Base-by-base conservation (phyloP, 768 basidiomycete genomes). In the Hydnomerulius pinastri region DNA sequence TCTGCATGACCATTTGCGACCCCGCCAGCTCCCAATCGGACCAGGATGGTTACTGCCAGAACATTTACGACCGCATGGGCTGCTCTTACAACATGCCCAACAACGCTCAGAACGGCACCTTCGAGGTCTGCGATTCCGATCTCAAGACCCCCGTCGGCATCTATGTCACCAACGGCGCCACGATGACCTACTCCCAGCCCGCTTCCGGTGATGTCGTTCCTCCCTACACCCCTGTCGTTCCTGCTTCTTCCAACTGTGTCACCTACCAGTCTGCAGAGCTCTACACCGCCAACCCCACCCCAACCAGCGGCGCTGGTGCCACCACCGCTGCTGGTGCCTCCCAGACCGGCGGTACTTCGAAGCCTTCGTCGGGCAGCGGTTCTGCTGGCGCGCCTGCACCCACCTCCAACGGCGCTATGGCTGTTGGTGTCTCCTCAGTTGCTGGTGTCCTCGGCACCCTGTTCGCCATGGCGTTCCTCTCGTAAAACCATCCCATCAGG, bases 1-100 rank as follows among this genome's bases (percentile, higher is more conserved):
- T 87, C 75, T 92, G 89, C 69, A 59, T 84, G 53, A 92, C 90
- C 61, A 76, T 78, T 0, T 92, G 90, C 69, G 78, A 87, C 59
- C 83, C 84, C 2, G 50, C 65, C 0, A 68, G 68, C 15, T 61
- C 78, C 11, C 68, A 78, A 47, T 8, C 21, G 5, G 38, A 70
- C 23, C 75, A 80, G 6, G 65, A 69, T 3, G 55, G 71, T 7
- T 82, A 70, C 64, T 92, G 90, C 71, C 71, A 87, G 66, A 85
- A 93, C 76, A 76, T 80, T 54, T 86, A 74, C 56, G 89, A 91
- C 62, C 80, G 79, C 36, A 77, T 90, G 41, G 91, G 91, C 8
- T 86, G 87, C 58, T 46, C 55, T 0, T 90, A 85, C 74, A 92
- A 91, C 67, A 83, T 82, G 40, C 91, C 91, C 15, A 81, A 76